These are phyloP conservation scores for Fraxinus greggii DNA, from an alignment of 305 asterid genomes.

Conservation along the genomic window DNA sequence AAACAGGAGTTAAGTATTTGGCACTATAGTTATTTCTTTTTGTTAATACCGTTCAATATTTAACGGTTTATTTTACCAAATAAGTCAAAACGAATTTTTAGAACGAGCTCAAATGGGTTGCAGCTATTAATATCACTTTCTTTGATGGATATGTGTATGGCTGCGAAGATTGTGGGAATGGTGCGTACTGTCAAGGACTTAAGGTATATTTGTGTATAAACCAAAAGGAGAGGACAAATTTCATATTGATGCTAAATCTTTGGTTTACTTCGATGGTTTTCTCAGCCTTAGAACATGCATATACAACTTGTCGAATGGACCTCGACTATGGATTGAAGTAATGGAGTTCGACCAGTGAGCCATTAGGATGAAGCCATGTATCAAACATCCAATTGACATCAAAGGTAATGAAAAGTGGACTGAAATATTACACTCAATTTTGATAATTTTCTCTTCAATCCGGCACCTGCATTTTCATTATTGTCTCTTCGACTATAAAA, in stretches of 20 bases:
- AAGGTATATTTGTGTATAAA: neutral
- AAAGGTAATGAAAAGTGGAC: no score
- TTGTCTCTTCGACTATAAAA: no score
- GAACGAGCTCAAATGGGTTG: neutral
- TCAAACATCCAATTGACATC: neutral
- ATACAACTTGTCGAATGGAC: neutral
- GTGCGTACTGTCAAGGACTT: slow-evolving; percentile 28
- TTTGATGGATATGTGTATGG: slow-evolving; percentile 10
- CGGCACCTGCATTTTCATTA: no score
- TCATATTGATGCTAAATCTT: neutral
- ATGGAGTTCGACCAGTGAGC: neutral
- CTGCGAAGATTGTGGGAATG: slow-evolving; percentile 7
- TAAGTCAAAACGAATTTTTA: neutral
- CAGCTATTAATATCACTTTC: neutral
- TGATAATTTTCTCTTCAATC: no score
- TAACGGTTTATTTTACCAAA: neutral
- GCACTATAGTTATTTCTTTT: neutral
- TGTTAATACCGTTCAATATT: no score
- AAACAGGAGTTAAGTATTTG: neutral
- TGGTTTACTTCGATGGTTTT: slow-evolving; percentile 11
- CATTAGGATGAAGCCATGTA: neutral
- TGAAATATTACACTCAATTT: no score
- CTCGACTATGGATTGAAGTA: neutral
- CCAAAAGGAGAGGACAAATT: slow-evolving; percentile 29
- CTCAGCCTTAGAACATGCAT: slow-evolving; percentile 59